Percentiles rank a stretch among this genome's conserved stretches.
phyloP scores from a whole-genome alignment of 2,329 filamentous ascomycete genomes.

The Bipolaris zeicola region DNA sequence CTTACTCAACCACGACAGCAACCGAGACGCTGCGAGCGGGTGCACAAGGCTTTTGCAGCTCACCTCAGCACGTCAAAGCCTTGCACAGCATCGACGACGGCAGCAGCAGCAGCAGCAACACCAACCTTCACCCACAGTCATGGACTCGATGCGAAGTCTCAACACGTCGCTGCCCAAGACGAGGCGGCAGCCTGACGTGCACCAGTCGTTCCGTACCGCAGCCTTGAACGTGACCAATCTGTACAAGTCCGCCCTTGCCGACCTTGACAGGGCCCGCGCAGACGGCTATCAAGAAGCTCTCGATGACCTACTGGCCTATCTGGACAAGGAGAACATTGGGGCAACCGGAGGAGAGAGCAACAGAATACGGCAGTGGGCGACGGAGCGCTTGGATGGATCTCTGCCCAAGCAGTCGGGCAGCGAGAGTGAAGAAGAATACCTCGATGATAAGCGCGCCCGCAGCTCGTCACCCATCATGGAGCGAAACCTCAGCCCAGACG shows the following conservation, averaged over 20 bases:
- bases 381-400: conserved; percentile 70
- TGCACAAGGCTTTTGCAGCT: conserved; percentile 6
- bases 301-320: conserved; percentile 82
- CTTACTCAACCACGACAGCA: neutral
- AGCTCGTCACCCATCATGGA: conserved; percentile 64
- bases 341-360: conserved; percentile 78
- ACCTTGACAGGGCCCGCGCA: conserved; percentile 73
- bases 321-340: conserved; percentile 82
- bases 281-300: conserved; percentile 94
- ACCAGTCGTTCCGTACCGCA: conserved; percentile 89
- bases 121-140: conserved; percentile 16
- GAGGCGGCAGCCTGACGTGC: conserved; percentile 58
- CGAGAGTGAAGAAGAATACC: conserved; percentile 72
- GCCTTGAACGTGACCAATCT: conserved; percentile 94
- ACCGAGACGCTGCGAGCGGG: neutral
- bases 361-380: conserved; percentile 69
- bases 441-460: conserved; percentile 64
- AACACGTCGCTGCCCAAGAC: conserved; percentile 49
- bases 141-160: conserved; percentile 51
- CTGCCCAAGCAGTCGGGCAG: conserved; percentile 60
- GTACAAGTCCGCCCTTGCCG: conserved; percentile 86
- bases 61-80: conserved; percentile 8
- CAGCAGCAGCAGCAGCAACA: neutral
- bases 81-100: neutral
- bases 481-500: conserved; percentile 54